phyloP scores from a whole-genome alignment of 2,329 filamentous ascomycete genomes.

The Sclerotinia trifoliorum region DNA sequence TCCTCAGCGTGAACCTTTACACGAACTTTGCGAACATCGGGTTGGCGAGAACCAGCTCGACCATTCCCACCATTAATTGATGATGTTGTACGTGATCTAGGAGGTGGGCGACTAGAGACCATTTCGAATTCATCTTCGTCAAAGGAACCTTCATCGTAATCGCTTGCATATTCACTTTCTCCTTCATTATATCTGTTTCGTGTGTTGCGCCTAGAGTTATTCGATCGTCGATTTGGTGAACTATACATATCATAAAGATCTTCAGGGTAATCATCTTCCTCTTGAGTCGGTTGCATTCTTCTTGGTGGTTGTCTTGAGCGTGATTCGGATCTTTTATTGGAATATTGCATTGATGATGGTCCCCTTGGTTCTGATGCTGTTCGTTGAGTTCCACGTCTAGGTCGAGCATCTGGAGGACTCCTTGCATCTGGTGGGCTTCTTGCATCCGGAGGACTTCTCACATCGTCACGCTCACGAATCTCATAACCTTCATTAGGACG shows the following conservation, averaged over 20 bases:
- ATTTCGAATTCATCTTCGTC: slow-evolving; percentile 82
- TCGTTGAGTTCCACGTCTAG: slow-evolving; percentile 45
- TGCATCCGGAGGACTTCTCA: slow-evolving; percentile 41
- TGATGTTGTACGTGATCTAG: slow-evolving; percentile 43
- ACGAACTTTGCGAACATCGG: slow-evolving; percentile 74
- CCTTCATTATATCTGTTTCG: slow-evolving; percentile 71
- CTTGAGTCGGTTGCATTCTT: slow-evolving; percentile 40
- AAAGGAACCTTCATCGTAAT: slow-evolving; percentile 67
- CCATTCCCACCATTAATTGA: slow-evolving; percentile 33
- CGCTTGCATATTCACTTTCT: slow-evolving; percentile 73
- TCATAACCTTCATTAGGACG: slow-evolving; percentile 46
- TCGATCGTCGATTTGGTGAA: slow-evolving; percentile 41
- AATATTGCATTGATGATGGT: slow-evolving; percentile 40
- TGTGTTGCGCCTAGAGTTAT: slow-evolving; percentile 42
- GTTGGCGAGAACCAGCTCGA: slow-evolving; percentile 56
- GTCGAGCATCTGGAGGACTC: slow-evolving; percentile 40
- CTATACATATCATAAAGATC: slow-evolving; percentile 65
- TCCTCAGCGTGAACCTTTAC: slow-evolving; percentile 92
- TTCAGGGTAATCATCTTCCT: slow-evolving; percentile 62
- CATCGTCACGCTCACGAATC: slow-evolving; percentile 32
- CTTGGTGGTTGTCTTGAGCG: slow-evolving; percentile 25
- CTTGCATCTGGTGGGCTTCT: slow-evolving; percentile 29
- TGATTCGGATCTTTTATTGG: slow-evolving; percentile 38
- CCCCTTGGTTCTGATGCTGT: slow-evolving; percentile 53
- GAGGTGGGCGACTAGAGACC: slow-evolving; percentile 53